These are phyloP conservation scores for Solanum gandarillasii DNA, from an alignment of 257 asterid genomes.

Conservation along the genomic window DNA sequence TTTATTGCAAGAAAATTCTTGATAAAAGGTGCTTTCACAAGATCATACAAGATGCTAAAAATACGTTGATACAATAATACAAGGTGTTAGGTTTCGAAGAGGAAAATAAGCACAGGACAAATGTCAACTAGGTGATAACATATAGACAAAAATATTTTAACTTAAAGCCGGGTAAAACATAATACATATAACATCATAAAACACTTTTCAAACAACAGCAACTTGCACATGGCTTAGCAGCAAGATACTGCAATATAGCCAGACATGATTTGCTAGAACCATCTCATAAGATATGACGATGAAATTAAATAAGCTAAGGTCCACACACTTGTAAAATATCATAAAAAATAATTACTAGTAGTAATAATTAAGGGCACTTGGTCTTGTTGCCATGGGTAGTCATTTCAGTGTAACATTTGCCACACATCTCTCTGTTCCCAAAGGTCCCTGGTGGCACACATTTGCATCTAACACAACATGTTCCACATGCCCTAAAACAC, in stretches of 20 bases:
- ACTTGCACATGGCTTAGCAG: neutral
- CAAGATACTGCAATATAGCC: neutral
- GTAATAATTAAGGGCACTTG: conserved; percentile 35
- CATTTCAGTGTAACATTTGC: conserved; percentile 51
- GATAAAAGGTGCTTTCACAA: too few species aligned
- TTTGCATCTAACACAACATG: conserved; percentile 50
- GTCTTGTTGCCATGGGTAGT: conserved; percentile 43
- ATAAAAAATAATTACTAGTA: neutral
- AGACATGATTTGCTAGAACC: neutral
- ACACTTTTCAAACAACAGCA: neutral
- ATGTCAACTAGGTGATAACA: neutral
- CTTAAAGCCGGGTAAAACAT: neutral
- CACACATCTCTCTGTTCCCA: conserved; percentile 53
- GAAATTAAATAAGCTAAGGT: neutral
- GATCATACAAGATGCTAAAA: too few species aligned
- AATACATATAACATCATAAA: neutral
- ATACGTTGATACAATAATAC: too few species aligned
- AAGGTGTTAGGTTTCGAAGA: too few species aligned
- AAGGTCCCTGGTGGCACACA: conserved; percentile 71
- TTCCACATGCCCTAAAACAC: conserved; percentile 51
- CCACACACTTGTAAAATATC: neutral
- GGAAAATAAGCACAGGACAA: too few species aligned
- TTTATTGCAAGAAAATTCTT: too few species aligned
- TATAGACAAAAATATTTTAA: too few species aligned
- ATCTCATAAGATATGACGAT: neutral